Evolutionary conservation across 352 stramenopile species (phyloP).

Genomic region (Phytophthora palmivora): DNA sequence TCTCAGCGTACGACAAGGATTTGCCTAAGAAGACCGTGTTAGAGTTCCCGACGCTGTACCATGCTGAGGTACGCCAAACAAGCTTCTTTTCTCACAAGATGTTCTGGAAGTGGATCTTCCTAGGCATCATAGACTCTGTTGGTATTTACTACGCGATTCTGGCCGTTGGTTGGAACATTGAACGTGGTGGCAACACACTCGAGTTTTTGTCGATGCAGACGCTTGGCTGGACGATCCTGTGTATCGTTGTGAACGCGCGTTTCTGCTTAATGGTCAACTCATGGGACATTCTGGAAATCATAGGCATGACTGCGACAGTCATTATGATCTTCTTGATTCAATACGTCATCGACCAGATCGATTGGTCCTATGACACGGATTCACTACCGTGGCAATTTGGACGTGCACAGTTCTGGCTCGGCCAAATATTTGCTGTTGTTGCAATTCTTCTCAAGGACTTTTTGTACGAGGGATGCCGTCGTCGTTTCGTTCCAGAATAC

Average conservation of each 20-base stretch:
- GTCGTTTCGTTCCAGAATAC: constrained; percentile 74
- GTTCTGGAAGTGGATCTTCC: constrained; percentile 89
- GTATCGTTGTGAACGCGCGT: constrained; percentile 77
- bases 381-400: constrained; percentile 85
- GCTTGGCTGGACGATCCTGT: constrained; percentile 79
- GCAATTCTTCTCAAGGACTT: constrained; percentile 76
- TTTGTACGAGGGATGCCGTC: constrained; percentile 68
- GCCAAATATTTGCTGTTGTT: constrained; percentile 73
- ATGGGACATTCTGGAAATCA: constrained; percentile 72
- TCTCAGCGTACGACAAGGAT: constrained; percentile 85
- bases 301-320: constrained; percentile 65
- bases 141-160: constrained; percentile 75
- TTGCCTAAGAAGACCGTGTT: constrained; percentile 71
- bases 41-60: constrained; percentile 74
- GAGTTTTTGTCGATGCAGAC: constrained; percentile 72
- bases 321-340: constrained; percentile 69
- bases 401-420: constrained; percentile 72
- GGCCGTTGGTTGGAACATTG: constrained; percentile 57
- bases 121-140: constrained; percentile 82
- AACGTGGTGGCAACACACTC: constrained; percentile 60
- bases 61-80: constrained; percentile 56
- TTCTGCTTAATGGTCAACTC: constrained; percentile 86
- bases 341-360: constrained; percentile 72
- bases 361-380: constrained; percentile 78
- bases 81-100: constrained; percentile 80